phyloP scores from a whole-genome alignment of 2,329 filamentous ascomycete genomes.

The Venturia oleaginea region DNA sequence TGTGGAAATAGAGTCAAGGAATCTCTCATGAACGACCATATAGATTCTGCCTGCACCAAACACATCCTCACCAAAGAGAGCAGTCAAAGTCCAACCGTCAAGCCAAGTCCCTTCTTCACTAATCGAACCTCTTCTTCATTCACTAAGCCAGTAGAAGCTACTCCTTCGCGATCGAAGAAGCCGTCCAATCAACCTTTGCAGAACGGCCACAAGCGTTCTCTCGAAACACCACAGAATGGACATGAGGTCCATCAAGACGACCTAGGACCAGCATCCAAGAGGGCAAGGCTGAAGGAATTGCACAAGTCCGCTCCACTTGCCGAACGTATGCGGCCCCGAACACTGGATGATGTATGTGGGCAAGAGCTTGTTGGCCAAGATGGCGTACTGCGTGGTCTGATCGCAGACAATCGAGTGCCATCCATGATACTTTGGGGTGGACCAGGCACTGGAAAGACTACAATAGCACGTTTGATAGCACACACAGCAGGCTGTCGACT shows the following conservation, averaged over 20 bases:
- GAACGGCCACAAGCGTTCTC: conserved; percentile 20
- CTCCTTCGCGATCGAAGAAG: neutral
- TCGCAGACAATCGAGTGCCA: conserved; percentile 76
- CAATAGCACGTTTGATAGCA: conserved; percentile 86
- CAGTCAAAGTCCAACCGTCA: neutral
- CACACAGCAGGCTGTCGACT: conserved; percentile 75
- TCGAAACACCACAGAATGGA: conserved; percentile 19
- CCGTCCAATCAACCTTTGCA: neutral
- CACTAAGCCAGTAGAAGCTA: neutral
- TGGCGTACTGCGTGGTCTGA: conserved; percentile 78
- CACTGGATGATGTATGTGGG: conserved; percentile 77
- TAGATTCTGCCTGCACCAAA: conserved; percentile 71
- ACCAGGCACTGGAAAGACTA: conserved; percentile 77
- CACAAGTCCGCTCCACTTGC: conserved; percentile 73
- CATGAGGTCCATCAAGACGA: neutral
- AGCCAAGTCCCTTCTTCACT: conserved; percentile 39
- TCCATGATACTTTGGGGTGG: conserved; percentile 93
- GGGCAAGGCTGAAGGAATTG: conserved; percentile 44
- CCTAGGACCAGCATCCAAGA: conserved; percentile 8
- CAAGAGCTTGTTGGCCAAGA: conserved; percentile 81
- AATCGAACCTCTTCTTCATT: conserved; percentile 32
- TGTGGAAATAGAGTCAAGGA: conserved; percentile 30
- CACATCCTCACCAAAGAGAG: conserved; percentile 7
- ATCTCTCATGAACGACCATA: conserved; percentile 75
- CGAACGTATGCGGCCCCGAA: conserved; percentile 83